Percentiles rank a stretch among this genome's conserved stretches.
Evolutionary conservation across 805 yeast species (phyloP).

Genomic region (Metschnikowia borealis): DNA sequence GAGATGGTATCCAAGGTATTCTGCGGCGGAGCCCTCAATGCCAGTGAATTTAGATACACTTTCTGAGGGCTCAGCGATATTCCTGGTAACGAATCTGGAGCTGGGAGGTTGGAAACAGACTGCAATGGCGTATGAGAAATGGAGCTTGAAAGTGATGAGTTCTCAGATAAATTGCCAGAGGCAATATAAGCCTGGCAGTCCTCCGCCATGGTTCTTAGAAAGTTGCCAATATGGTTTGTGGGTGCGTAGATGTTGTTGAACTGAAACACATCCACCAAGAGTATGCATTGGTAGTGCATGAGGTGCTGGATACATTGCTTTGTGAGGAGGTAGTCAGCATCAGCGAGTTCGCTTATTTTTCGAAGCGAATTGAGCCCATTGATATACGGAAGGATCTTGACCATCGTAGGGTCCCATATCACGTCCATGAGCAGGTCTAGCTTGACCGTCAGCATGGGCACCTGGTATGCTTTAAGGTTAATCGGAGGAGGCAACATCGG

Average conservation of each 20-base stretch:
- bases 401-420: slow-evolving; percentile 97
- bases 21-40: slow-evolving; percentile 5
- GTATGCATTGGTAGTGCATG: slow-evolving; percentile 82
- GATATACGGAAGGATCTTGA: slow-evolving; percentile 77
- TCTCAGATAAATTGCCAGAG: slow-evolving; percentile 22
- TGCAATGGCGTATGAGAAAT: not conserved
- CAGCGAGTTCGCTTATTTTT: slow-evolving; percentile 71
- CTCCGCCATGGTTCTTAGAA: slow-evolving; percentile 61
- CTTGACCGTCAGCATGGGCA: slow-evolving; percentile 85
- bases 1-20: not conserved
- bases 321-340: slow-evolving; percentile 74
- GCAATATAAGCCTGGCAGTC: slow-evolving; percentile 85
- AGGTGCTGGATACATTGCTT: slow-evolving; percentile 87
- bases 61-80: slow-evolving; percentile 1
- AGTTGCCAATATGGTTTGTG: slow-evolving; percentile 68
- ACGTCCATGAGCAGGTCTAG: slow-evolving; percentile 72
- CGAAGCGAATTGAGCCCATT: slow-evolving; percentile 84
- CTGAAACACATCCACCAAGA: slow-evolving; percentile 82
- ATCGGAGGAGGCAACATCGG: slow-evolving; percentile 84
- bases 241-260: slow-evolving; percentile 86
- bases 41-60: not conserved
- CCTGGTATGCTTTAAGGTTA: slow-evolving; percentile 72
- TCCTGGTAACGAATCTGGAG: not conserved
- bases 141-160: not conserved
- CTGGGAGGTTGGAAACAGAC: not conserved